Evolutionary conservation across 345 rosid species (phyloP).

Genomic region (Barbarea vulgaris): DNA sequence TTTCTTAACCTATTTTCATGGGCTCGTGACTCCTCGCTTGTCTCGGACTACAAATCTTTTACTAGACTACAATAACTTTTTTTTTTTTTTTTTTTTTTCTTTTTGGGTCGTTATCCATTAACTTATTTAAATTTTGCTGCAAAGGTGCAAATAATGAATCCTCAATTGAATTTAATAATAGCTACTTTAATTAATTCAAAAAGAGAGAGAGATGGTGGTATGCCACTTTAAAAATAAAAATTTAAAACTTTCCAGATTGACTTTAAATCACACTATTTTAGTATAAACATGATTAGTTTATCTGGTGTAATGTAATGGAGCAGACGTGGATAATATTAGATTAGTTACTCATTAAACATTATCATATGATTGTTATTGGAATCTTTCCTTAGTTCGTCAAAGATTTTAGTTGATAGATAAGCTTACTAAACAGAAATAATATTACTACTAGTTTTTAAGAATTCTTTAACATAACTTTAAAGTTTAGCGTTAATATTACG

Average conservation of each 20-base stretch:
- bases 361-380: background rate
- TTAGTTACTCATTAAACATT: background rate
- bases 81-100: too few relatives aligned
- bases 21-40: background rate
- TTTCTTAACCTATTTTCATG: background rate
- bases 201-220: slow-evolving; percentile 16
- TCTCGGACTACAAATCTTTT: background rate
- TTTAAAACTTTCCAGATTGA: background rate
- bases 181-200: too few relatives aligned
- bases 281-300: background rate
- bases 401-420: slow-evolving; percentile 15
- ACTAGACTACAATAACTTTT: background rate
- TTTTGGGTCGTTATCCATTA: too few relatives aligned
- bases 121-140: background rate
- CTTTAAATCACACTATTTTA: background rate
- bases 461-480: background rate
- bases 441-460: background rate
- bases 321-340: slow-evolving; percentile 31
- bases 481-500: background rate
- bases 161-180: background rate
- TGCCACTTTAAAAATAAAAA: background rate
- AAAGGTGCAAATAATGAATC: background rate
- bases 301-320: background rate
- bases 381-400: background rate
- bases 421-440: background rate